A percentile compares a stretch with the other conserved stretches of the same genome.
phyloP scores from a whole-genome alignment of 1,284 basidiomycete genomes.

The Pseudozyma sp. region DNA sequence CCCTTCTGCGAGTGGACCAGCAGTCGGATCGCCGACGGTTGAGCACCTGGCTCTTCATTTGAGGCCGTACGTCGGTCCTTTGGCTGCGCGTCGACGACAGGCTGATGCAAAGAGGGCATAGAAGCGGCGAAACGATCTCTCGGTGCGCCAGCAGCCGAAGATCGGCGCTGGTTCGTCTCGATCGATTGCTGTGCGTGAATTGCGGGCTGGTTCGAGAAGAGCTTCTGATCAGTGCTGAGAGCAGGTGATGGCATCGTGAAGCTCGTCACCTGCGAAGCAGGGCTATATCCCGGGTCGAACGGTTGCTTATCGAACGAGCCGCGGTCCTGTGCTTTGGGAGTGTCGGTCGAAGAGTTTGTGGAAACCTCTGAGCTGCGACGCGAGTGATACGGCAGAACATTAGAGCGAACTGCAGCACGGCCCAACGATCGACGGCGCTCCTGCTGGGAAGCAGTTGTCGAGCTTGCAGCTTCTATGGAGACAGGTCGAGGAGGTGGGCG shows the following conservation, averaged over 20 bases:
- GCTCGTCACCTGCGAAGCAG: conserved; percentile 34
- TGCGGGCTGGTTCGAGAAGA: neutral
- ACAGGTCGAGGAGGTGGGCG: conserved; percentile 12
- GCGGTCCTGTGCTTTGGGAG: conserved; percentile 12
- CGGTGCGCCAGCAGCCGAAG: conserved; percentile 1
- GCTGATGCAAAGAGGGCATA: conserved; percentile 23
- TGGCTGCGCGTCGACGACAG: neutral
- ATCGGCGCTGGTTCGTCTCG: conserved; percentile 5
- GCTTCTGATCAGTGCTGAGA: conserved; percentile 15
- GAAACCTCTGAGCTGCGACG: conserved; percentile 36
- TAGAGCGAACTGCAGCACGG: conserved; percentile 24
- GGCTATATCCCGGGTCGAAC: conserved; percentile 26
- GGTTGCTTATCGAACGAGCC: conserved; percentile 28
- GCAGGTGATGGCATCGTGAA: conserved; percentile 45
- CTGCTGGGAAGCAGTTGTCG: conserved; percentile 1
- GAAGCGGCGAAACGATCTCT: conserved; percentile 37
- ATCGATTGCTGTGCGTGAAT: neutral
- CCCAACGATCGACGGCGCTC: conserved; percentile 26
- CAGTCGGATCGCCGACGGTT: conserved; percentile 27
- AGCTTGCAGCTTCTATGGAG: neutral
- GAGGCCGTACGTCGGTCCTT: conserved; percentile 2
- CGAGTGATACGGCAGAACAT: conserved; percentile 45
- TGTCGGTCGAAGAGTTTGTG: conserved; percentile 26
- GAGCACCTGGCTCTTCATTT: conserved; percentile 6
- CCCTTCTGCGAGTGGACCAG: conserved; percentile 44